Base-by-base conservation (phyloP, 495 filamentous ascomycete genomes). In the Parachaetomium inaequale region DNA sequence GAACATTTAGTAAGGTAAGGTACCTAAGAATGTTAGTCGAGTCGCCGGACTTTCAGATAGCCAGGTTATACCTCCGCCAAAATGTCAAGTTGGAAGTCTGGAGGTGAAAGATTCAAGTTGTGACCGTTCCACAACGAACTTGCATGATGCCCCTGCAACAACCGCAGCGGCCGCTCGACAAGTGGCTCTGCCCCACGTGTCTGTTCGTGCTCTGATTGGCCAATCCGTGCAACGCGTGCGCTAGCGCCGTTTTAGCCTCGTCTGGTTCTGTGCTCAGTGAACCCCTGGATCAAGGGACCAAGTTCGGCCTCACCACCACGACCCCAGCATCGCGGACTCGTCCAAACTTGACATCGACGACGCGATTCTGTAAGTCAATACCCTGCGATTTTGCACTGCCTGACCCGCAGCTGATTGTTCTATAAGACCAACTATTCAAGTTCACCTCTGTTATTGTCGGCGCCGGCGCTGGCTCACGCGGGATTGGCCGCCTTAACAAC, bases 191-290 rank as follows among this genome's bases (percentile, higher is more conserved):
- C 12, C 31, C 5, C 34, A 55, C 52, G 34, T 55, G 31, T 55
- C n/a, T 42, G 19, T 15, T 2, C 29, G 19, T 3, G 1, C 36
- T 11, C 1, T 62, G 53, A 62, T 66, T 66, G 63, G 63, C 4
- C 29, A 60, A 56, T 56, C 14, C 19, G 10, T 28, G 31, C 21
- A 23, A 40, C 10, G 21, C 25, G 4, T 7, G 25, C 31, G 26
- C 55, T 58, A 46, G 54, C 61, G 54, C 26, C 15, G 61, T 53
- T 58, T 63, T 45, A 63, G 26, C 54, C 26, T 52, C 31, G 31
- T 51, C 46, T 29, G 12, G 14, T 38, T 46, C 14, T 59, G 56
- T 21, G 38, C 21, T 14, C 29, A 10, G 4, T n/a, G 52, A 7
- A 26, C 57, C 57, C 57, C 57, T 59, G 57, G 34, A 21, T 42